Evolutionary conservation across 805 yeast genomes (phyloP).

Genomic region (Yamadazyma nakazawae): DNA sequence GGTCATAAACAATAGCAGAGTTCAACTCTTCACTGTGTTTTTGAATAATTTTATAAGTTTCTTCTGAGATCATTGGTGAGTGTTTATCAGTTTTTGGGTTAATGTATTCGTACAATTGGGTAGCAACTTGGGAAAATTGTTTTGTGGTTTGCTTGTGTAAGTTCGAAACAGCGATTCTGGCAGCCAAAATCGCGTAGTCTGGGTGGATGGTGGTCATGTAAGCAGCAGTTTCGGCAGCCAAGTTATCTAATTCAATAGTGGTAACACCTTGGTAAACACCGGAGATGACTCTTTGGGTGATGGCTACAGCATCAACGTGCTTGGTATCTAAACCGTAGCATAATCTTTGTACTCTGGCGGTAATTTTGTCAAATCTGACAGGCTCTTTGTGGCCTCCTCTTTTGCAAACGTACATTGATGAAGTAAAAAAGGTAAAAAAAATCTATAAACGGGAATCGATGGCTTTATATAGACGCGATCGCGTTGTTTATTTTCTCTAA

Average conservation of each 20-base stretch:
- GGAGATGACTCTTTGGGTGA: constrained; percentile 91
- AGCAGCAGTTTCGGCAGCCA: constrained; percentile 96
- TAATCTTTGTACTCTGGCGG: constrained; percentile 85
- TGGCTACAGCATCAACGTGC: constrained; percentile 92
- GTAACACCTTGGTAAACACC: constrained; percentile 98
- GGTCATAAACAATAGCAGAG: constrained; percentile 44
- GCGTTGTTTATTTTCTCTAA: constrained; percentile 1
- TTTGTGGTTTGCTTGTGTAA: constrained; percentile 92
- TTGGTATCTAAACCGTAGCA: constrained; percentile 91
- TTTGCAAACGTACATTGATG: constrained; percentile 72
- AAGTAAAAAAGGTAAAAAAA: neutral
- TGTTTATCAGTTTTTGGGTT: constrained; percentile 75
- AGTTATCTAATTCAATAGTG: constrained; percentile 66
- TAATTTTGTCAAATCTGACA: constrained; percentile 93
- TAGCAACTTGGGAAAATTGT: constrained; percentile 74
- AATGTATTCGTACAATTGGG: constrained; percentile 68
- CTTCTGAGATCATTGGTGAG: constrained; percentile 43
- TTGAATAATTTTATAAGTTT: constrained; percentile 37
- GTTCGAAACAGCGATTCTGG: constrained; percentile 91
- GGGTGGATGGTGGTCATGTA: constrained; percentile 97
- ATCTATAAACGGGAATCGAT: neutral
- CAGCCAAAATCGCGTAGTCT: constrained; percentile 94
- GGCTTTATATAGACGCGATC: constrained; percentile 7
- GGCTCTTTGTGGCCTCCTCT: constrained; percentile 95
- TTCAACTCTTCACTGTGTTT: constrained; percentile 41